Percentiles rank a stretch among this genome's conserved stretches.
phyloP scores from a whole-genome alignment of 768 basidiomycete genomes.

The Cyathus striatus region DNA sequence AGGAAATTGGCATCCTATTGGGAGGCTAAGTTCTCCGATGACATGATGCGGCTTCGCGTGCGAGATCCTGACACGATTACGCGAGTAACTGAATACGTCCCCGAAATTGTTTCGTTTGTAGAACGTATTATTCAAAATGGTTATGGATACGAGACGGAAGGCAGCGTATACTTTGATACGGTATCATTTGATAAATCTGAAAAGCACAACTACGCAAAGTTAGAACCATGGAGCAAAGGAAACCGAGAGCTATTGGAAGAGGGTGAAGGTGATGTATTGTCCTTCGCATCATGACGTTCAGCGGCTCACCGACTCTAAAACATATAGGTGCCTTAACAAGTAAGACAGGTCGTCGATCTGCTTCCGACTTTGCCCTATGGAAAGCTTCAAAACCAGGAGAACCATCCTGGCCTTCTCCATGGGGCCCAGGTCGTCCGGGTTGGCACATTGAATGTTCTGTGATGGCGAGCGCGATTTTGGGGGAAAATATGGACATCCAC shows the following conservation, averaged over 20 bases:
- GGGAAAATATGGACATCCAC: constrained; percentile 93
- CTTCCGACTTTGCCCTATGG: constrained; percentile 96
- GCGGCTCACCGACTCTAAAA: no score
- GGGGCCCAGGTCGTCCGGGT: constrained; percentile 94
- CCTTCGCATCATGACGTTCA: no score
- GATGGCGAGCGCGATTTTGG: constrained; percentile 91
- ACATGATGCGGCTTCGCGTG: constrained; percentile 87
- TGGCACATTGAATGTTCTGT: constrained; percentile 99
- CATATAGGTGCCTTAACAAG: constrained; percentile 31
- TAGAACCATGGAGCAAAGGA: constrained; percentile 95
- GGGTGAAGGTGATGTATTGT: no score
- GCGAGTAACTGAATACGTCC: constrained; percentile 94
- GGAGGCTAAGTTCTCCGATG: constrained; percentile 87
- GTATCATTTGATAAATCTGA: constrained; percentile 70
- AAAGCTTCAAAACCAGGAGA: constrained; percentile 96
- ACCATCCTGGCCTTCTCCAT: constrained; percentile 93
- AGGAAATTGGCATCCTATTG: constrained; percentile 79
- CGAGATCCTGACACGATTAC: constrained; percentile 88
- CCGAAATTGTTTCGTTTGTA: constrained; percentile 89
- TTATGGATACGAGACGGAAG: constrained; percentile 62
- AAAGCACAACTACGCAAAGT: constrained; percentile 84
- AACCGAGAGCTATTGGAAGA: constrained; percentile 87
- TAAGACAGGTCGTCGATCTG: constrained; percentile 64
- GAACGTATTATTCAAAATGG: constrained; percentile 83
- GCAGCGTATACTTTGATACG: constrained; percentile 93